A percentile compares a stretch with the other conserved stretches of the same genome.
phyloP scores from a whole-genome alignment of 202 grass and related monocot genomes.

The Setaria viridis region DNA sequence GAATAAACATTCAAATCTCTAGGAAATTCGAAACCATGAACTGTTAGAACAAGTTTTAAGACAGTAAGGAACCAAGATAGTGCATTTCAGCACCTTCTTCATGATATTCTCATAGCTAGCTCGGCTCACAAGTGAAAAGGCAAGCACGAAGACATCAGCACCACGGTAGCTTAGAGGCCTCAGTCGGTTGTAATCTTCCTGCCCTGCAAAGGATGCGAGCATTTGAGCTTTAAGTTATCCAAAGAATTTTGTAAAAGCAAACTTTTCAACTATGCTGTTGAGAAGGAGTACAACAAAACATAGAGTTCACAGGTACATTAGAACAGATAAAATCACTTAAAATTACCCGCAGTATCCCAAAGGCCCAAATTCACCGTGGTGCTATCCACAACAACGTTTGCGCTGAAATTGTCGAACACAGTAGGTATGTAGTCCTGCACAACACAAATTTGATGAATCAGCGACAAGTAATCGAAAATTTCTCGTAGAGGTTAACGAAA shows the following conservation, averaged over 20 bases:
- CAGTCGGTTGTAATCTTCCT: constrained; percentile 97
- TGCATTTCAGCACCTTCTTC: constrained; percentile 75
- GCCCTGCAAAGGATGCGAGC: constrained; percentile 61
- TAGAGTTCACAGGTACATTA: constrained; percentile 18
- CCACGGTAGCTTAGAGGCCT: constrained; percentile 96
- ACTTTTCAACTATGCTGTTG: background rate
- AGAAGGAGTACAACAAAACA: constrained; percentile 1
- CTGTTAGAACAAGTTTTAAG: background rate
- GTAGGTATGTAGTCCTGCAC: constrained; percentile 93
- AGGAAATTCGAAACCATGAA: constrained; percentile 20
- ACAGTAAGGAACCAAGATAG: background rate
- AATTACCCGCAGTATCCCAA: constrained; percentile 95
- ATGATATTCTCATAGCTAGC: constrained; percentile 98
- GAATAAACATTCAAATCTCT: constrained; percentile 22
- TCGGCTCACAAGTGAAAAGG: constrained; percentile 95
- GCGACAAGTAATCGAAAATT: background rate
- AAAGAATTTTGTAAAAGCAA: constrained; percentile 17
- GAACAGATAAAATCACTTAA: constrained; percentile 13
- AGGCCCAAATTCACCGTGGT: constrained; percentile 94
- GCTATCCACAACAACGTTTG: constrained; percentile 83
- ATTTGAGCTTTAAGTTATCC: constrained; percentile 30
- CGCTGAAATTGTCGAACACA: constrained; percentile 99
- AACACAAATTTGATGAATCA: constrained; percentile 15
- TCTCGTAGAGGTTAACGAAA: background rate
- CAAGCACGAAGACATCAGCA: constrained; percentile 95